Evolutionary conservation across 768 basidiomycete species (phyloP), one percentile per base, ranked within the genome.

Genomic region (Kwoniella botswanensis): DNA sequence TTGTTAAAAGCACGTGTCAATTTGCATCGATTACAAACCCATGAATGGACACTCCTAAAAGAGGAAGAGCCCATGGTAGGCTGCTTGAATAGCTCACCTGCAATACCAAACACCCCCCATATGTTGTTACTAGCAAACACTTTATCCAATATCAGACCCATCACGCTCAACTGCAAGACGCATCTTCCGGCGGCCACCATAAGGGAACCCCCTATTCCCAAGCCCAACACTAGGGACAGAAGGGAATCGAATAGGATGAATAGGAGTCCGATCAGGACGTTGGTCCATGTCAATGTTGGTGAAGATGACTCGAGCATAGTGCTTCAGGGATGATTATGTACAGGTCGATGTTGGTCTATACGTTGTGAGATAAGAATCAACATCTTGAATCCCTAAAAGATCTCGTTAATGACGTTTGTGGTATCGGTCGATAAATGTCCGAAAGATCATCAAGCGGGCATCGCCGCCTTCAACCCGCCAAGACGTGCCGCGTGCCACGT

Each of bases 71-170:
- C 10, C 35, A 44, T 18, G 22, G 4, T 29, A 18, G 59, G 0
- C 18, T 6, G 2, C 13, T 18, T 17, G 59, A 44, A 13, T 15
- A 59, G 22, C 91, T 80, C 80, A 92, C 91, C 86, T 11, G 88
- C 89, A 65, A 94, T 92, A 0, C 87, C 88, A 2, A 87, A 88
- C 0, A 94, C 92, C 10, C 87, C 89, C 89, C 89, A 92, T 1
- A 90, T 87, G 73, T 90, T 90, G 52, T 92, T 86, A 2, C 90
- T 88, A 71, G 90, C 89, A 77, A 94, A 94, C 3, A 94, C 90
- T 41, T 86, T 86, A 71, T 91, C 88, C 22, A 94, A 82, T 9
- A 93, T 77, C 24, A 89, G 84, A 0, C 89, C 91, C 70, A 94
- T 90, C 15, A 93, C 82, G 17, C 89, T 88, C 22, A 95, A 88